phyloP scores from a whole-genome alignment of 208 protist genomes.

The Sergeia podlipaevii region DNA sequence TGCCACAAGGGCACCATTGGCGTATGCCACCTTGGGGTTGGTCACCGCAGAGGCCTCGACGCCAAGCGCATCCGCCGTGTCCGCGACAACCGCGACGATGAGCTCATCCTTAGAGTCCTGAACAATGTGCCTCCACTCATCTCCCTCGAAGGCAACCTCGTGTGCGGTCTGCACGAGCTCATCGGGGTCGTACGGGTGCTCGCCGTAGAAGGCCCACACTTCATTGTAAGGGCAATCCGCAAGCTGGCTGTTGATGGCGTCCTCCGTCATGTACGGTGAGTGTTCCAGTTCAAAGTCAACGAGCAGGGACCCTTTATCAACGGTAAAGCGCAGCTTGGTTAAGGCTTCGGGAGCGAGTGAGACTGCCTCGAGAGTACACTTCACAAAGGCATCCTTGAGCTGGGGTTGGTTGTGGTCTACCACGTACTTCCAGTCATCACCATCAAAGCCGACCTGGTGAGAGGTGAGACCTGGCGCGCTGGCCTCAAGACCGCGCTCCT shows the following conservation, averaged over 20 bases:
- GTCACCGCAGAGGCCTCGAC: neutral
- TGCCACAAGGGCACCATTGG: neutral
- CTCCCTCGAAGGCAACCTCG: conserved; percentile 8
- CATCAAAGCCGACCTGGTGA: conserved; percentile 21
- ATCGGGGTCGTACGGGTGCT: conserved; percentile 15
- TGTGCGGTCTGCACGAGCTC: conserved; percentile 4
- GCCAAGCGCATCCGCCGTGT: conserved; percentile 4
- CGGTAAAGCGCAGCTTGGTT: neutral
- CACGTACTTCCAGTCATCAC: conserved; percentile 25
- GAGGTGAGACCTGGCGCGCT: too few species aligned
- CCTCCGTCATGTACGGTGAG: neutral
- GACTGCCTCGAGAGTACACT: neutral
- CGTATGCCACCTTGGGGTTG: neutral
- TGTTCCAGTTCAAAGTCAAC: conserved; percentile 11
- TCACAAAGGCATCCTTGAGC: neutral
- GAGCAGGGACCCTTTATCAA: conserved; percentile 12
- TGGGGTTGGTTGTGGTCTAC: conserved; percentile 4
- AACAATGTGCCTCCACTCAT: neutral
- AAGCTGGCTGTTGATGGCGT: neutral
- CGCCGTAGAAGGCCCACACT: neutral
- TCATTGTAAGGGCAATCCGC: neutral
- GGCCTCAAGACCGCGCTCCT: neutral
- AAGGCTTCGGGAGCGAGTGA: conserved; percentile 10
- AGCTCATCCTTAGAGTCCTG: too few species aligned
- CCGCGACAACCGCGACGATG: neutral